Base-by-base conservation (phyloP, 2,329 filamentous ascomycete species). In the Ceratocystis variospora region DNA sequence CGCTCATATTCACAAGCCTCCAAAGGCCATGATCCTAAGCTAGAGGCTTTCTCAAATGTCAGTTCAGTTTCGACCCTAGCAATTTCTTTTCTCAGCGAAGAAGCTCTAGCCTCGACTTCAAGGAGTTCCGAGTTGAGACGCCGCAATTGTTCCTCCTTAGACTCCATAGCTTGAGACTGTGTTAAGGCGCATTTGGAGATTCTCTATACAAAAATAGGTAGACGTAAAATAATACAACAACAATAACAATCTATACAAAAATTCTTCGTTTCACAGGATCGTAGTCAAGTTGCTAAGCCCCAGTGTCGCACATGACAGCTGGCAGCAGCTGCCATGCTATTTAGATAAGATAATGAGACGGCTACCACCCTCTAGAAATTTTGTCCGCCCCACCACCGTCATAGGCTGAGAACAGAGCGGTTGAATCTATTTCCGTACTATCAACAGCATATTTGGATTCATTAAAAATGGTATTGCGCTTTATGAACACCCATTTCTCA, bases 1-100 rank as follows among this genome's bases (percentile, higher is more conserved):
- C 92, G 83, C 70, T 84, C 84, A 74, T 96, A 96, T 71, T 96
- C 91, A 4, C 87, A 83, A 17, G 79, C 77, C 3, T 77, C 75
- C 1, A 96, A 78, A 0, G 89, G 89, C 87, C 89, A 93, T 69
- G 77, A 82, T 76, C 77, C 78, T 0, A 61, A n/a, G 15, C 37
- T 57, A 25, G 33, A 46, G n/a, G 17, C 7, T 37, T 17, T 53
- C 1, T 41, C 61, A 25, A 57, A 44, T 15, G 25, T 28, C 31
- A 50, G 22, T 17, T 64, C 44, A 46, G 17, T 44, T 55, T 63
- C 59, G 2, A 59, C 41, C 22, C 44, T 46, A 6, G 28, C 46
- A 31, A 66, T 59, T 3, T 45, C 19, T 31, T 41, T 37, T 50
- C 45, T 62, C 28, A 55, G 28, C 5, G 25, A 19, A 2, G 28